Base-by-base conservation (phyloP, 129 eudicot genomes). In the Escallonia rubra region DNA sequence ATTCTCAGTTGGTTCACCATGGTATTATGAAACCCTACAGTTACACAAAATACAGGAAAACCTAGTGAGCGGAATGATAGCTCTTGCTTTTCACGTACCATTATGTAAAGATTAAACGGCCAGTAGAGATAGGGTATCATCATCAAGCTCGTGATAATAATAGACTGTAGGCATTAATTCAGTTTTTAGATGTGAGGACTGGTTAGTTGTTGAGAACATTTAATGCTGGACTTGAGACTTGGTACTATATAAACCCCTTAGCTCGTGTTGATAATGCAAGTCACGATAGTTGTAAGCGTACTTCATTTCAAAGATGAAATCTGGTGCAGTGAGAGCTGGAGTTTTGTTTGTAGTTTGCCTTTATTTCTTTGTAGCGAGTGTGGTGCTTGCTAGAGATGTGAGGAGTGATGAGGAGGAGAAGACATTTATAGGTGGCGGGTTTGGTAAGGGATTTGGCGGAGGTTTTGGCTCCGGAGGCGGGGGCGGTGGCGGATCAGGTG, bases 391-490 rank as follows among this genome's bases (percentile, higher is more conserved):
- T 8, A 79, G 76, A 65, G 45, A 65, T 69, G 75, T 70, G 57
- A 71, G 42, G 51, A 50, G 59, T 59, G 48, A 62, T 50, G 76
- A 74, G 3, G 78, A 67, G 44, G 73, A 80, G 68, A 66, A 80
- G 61, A 65, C 67, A 41, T 7, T 50, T 7, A 4, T 66, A 8
- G 73, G 80, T 34, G 65, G 78, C 54, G 75, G 78, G 4, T 72
- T 63, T 34, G 85, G 84, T 3, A 79, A 69, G 43, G 83, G 81
- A 47, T 66, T 71, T 78, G 82, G 67, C 47, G 78, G 70, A 4
- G 34, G 34, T 23, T 23, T 23, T 23, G 34, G 34, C 34, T 23
- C 34, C 34, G 34, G 34, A 23, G 34, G 34, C 34, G 34, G 34
- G 34, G 34, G 34, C 34, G 34, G 34, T 23, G 34, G 34, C 34